A percentile compares a stretch with the other conserved stretches of the same genome.
Conservation (phyloP, 1,284 basidiomycete genomes). For the Thecaphora thlaspeos region DNA sequence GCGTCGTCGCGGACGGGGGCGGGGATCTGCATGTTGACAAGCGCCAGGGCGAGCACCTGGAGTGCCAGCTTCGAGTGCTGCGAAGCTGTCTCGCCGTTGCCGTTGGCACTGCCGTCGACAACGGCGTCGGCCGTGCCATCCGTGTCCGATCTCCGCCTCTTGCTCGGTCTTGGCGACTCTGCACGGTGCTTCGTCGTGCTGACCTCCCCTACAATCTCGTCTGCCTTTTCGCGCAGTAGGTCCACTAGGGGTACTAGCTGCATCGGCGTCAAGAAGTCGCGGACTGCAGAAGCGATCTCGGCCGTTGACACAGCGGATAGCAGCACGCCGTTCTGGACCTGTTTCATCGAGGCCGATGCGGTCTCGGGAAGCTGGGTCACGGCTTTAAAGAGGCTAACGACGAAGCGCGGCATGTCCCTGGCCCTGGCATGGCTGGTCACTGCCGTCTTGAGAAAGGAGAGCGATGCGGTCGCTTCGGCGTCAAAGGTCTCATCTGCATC, state of each 20-base stretch:
- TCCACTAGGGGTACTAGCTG: constrained; percentile 23
- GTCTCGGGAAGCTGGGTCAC: constrained; percentile 5
- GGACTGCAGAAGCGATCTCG: constrained; percentile 19
- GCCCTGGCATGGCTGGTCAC: constrained; percentile 14
- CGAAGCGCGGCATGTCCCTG: constrained; percentile 16
- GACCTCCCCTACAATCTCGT: constrained; percentile 2
- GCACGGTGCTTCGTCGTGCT: constrained; percentile 11
- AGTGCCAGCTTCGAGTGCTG: constrained; percentile 1
- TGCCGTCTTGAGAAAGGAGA: constrained; percentile 19
- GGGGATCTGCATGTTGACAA: neutral
- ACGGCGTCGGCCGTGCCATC: neutral
- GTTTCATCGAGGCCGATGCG: neutral
- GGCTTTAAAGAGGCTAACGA: constrained; percentile 11
- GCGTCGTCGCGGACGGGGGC: constrained; percentile 17
- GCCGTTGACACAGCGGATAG: constrained; percentile 21
- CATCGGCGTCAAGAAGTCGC: constrained; percentile 21
- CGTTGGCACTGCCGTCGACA: neutral
- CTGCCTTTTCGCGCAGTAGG: constrained; percentile 2
- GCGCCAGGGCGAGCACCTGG: neutral
- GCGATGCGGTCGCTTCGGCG: constrained; percentile 8
- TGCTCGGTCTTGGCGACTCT: constrained; percentile 1
- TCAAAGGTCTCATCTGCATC: constrained; percentile 10
- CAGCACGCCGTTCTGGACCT: constrained; percentile 7
- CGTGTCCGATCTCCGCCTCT: neutral
- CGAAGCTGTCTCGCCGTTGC: constrained; percentile 5